These are phyloP conservation scores for thale cress (Arabidopsis thaliana) DNA, from an alignment of 345 rosid species.

Conservation along the genomic window TAIR10.1 NC_003074.8:348001-348500, in stretches of 20 bases:
- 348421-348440: slow-evolving; percentile 24
- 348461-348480: slow-evolving; percentile 15
- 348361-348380: background rate
- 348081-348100: slow-evolving; percentile 81
- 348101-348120: slow-evolving; percentile 75
- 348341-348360: background rate
- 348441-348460: background rate
- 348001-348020: slow-evolving; percentile 51
- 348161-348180: slow-evolving; percentile 57
- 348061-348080: slow-evolving; percentile 66
- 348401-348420: slow-evolving; percentile 6
- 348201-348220: slow-evolving; percentile 62
- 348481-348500: slow-evolving; percentile 15
- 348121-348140: slow-evolving; percentile 55
- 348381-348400: slow-evolving; percentile 25
- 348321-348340: slow-evolving; percentile 5
- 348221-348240: slow-evolving; percentile 68
- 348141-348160: slow-evolving; percentile 55
- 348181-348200: slow-evolving; percentile 64
- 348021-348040: slow-evolving; percentile 63
- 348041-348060: slow-evolving; percentile 65
- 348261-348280: slow-evolving; percentile 56
- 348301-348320: slow-evolving; percentile 50
- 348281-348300: slow-evolving; percentile 58
- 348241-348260: slow-evolving; percentile 49